Base-by-base conservation (phyloP, 164 flowering plant genomes). In the Chimonanthus salicifolius region DNA sequence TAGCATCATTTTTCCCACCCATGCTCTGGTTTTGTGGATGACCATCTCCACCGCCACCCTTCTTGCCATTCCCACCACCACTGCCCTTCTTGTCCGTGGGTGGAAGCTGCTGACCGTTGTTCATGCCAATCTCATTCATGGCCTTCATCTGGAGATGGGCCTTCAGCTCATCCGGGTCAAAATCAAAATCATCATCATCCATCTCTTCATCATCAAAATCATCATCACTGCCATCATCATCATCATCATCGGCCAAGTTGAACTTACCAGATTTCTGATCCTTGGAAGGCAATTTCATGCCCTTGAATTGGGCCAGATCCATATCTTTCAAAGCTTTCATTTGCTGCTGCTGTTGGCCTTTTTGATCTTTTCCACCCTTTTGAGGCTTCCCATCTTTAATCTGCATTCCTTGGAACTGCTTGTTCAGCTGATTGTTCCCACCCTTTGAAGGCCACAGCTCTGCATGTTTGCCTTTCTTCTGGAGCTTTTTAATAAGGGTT, bases 401-500 rank as follows among this genome's bases (percentile, higher is more conserved):
- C 70, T 91, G 92, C 83, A 92, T 69, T 78, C 86, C 84, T 77
- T 91, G 89, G 76, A 87, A 74, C 85, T 91, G 94, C 21, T 87
- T 86, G 64, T 81, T 80, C 58, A 87, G 70, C 16, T 85, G 80
- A 71, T 81, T 78, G 71, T 83, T 71, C 79, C 84, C 85, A 68
- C 84, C 73, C 48, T 83, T 70, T 80, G 87, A 87, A 43, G 71
- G 88, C 96, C 97, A 94, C 0, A 94, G 75, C 84, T 89, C 93
- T 48, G 94, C 97, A 86, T 87, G 89, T 72, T 94, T 94, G 4
- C 97, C 94, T 4, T 85, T 76, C 77, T 90, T 92, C 0, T 74
- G 75, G 3, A 94, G 94, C 88, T 92, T 94, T 83, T 88, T 94
- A 80, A 94, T 89, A 18, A 94, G 83, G 3, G 88, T 78, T 0